A percentile compares a stretch with the other conserved stretches of the same genome.
Conservation (phyloP, 176 grass and related monocot species). For the Lolium perenne region DNA sequence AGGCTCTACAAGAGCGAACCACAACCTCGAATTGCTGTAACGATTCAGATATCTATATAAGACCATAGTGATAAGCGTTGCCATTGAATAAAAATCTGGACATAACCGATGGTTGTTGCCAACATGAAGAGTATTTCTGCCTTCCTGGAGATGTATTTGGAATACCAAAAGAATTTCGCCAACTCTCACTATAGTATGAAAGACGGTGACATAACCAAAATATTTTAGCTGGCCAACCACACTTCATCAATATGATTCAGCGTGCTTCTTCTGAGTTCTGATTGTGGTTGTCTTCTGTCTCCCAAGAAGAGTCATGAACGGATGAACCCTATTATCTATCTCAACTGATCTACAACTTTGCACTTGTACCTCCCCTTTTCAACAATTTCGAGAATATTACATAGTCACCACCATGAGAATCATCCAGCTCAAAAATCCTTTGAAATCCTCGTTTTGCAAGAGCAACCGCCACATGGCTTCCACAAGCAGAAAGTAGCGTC, state of each 20-base stretch:
- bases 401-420: conserved; percentile 75
- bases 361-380: conserved; percentile 47
- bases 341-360: conserved; percentile 63
- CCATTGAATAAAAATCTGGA: conserved; percentile 69
- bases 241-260: conserved; percentile 69
- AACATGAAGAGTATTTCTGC: conserved; percentile 45
- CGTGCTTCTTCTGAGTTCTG: conserved; percentile 57
- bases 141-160: conserved; percentile 67
- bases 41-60: too few species aligned
- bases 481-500: conserved; percentile 43
- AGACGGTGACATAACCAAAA: conserved; percentile 62
- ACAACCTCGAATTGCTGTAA: too few species aligned
- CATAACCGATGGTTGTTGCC: conserved; percentile 78
- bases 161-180: conserved; percentile 70
- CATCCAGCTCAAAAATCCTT: conserved; percentile 68
- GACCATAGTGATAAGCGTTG: too few species aligned
- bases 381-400: conserved; percentile 76
- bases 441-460: conserved; percentile 57
- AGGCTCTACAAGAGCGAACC: too few species aligned
- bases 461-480: conserved; percentile 41
- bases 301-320: conserved; percentile 62
- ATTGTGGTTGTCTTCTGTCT: conserved; percentile 67
- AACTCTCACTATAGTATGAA: conserved; percentile 80
- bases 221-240: conserved; percentile 64
- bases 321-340: conserved; percentile 64